A percentile compares a stretch with the other conserved stretches of the same genome.
Evolutionary conservation across 495 filamentous ascomycete genomes (phyloP).

Genomic region (Hyaloscypha finlandica): DNA sequence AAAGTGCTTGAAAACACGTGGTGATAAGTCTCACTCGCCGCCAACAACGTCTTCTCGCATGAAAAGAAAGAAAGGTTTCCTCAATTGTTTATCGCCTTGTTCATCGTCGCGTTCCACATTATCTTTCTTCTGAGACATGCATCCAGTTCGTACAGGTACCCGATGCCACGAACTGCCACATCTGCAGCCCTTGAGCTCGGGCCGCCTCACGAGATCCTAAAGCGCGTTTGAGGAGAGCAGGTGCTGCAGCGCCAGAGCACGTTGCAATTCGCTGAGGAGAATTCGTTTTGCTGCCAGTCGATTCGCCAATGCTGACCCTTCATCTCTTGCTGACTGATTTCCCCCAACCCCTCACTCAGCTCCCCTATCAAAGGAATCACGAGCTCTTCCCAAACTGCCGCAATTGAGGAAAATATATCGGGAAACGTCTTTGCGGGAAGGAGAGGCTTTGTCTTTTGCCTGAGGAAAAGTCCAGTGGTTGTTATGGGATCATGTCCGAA

Average conservation of each 20-base stretch:
- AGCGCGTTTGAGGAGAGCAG: neutral
- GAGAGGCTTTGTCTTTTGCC: no score
- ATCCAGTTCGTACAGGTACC: neutral
- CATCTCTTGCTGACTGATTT: neutral
- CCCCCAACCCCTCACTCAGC: neutral
- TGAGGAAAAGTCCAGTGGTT: neutral
- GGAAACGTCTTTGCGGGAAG: no score
- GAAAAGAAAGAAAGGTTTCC: no score
- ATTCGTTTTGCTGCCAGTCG: neutral
- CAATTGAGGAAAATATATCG: neutral
- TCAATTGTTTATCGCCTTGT: no score
- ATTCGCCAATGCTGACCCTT: neutral
- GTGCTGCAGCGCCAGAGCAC: neutral
- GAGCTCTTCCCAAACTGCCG: neutral
- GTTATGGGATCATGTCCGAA: neutral
- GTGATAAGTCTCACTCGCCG: neutral
- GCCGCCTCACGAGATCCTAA: neutral
- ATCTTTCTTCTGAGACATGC: neutral
- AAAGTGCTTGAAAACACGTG: neutral
- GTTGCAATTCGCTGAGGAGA: neutral
- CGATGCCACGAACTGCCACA: neutral
- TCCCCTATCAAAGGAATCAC: neutral
- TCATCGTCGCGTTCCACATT: no score
- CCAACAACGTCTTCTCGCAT: no score
- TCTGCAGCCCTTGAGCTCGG: neutral